phyloP scores from a whole-genome alignment of 2,329 filamentous ascomycete genomes.

The Trichoderma pleuroti region DNA sequence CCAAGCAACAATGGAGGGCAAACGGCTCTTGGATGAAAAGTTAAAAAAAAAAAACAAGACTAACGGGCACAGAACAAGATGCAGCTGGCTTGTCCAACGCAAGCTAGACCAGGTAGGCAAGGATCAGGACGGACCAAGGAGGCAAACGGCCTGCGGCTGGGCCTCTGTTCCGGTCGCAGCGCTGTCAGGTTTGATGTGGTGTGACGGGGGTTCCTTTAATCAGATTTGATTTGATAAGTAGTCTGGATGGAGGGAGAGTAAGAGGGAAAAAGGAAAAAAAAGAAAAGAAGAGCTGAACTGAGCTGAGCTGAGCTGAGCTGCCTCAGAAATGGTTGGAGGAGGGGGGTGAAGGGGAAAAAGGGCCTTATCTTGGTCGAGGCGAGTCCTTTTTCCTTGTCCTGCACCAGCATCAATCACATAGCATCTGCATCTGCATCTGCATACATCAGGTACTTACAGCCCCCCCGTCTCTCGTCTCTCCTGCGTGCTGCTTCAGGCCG shows the following conservation, averaged over 20 bases:
- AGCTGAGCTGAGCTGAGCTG: not conserved
- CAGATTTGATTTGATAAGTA: not conserved
- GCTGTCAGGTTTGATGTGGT: constrained; percentile 8
- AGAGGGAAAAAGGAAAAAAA: not conserved
- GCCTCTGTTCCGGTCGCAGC: not conserved
- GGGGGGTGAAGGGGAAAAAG: not conserved
- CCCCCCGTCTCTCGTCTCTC: not conserved
- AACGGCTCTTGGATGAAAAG: not conserved
- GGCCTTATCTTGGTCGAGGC: not conserved
- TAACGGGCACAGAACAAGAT: not conserved
- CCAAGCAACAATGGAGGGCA: not conserved
- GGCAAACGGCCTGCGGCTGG: not conserved
- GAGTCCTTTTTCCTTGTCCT: not conserved
- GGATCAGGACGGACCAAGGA: not conserved
- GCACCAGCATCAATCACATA: not conserved
- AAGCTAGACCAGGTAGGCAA: not conserved
- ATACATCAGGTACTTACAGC: not conserved
- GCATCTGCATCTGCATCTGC: not conserved
- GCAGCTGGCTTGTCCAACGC: not conserved
- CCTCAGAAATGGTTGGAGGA: not conserved
- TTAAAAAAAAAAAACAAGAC: not conserved
- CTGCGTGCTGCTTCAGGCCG: not conserved
- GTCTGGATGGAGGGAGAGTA: not conserved
- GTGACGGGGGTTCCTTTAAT: constrained; percentile 1
- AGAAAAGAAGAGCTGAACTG: not conserved